Evolutionary conservation across 768 basidiomycete species (phyloP), one percentile per base, ranked within the genome.

Genomic region (Crepidotus variabilis): DNA sequence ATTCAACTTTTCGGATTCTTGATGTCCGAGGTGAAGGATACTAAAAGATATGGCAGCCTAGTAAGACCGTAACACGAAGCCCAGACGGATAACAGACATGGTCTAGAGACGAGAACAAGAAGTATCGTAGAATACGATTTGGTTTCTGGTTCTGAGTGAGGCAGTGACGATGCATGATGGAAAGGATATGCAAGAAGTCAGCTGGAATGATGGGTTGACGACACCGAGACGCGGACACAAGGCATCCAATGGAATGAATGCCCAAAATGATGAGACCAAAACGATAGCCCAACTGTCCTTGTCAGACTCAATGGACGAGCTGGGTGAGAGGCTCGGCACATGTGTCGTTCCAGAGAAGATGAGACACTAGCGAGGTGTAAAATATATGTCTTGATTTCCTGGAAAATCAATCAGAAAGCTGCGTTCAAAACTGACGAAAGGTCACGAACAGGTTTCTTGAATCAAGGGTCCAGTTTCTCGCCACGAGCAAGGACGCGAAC

Each of bases 401-500:
- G 11, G 5, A 11, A 20, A 43, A 43, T 5, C 4, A 16, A 43
- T 16, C 39, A 43, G 13, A 20, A 16, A n/a, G n/a, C n/a, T n/a
- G n/a, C n/a, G n/a, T n/a, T n/a, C n/a, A n/a, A n/a, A n/a, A n/a
- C n/a, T n/a, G 39, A 4, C 3, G 18, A 43, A 16, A 20, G 39
- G 35, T 36, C 18, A 43, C 39, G 4, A 11, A 43, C 39, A 20
- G 4, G 39, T 16, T 43, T 16, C 13, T 3, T 3, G 13, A 11
- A 43, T 43, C 39, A 56, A 22, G 76, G 74, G 45, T 93, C 90
- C 52, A 93, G 71, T 70, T 92, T 91, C 78, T 93, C 91, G 32
- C 91, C 91, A 11, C 91, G 83, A 1, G 91, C 88, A 57, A 93
- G 81, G 24, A 93, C 86, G 22, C 90, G 78, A 33, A 92, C 85